A percentile compares a stretch with the other conserved stretches of the same genome.
These are phyloP conservation scores for Royoungia palumana DNA, from an alignment of 768 basidiomycete species.

Conservation along the genomic window DNA sequence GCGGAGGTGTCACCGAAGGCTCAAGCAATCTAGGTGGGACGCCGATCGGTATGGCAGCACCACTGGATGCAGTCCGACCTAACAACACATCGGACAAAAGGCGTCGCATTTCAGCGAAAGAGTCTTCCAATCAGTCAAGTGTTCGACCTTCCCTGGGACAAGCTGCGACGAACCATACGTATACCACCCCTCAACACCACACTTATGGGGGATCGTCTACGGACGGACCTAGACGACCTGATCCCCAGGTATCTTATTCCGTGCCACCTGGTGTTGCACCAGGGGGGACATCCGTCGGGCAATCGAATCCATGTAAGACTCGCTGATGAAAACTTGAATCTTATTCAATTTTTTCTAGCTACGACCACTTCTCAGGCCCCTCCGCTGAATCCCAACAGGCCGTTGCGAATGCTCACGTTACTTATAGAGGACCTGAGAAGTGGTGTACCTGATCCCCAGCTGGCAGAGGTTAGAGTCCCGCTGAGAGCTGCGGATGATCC, in stretches of 20 bases:
- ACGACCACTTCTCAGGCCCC: constrained; percentile 7
- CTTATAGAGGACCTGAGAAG: constrained; percentile 63
- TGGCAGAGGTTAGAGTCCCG: constrained; percentile 66
- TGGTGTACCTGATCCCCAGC: constrained; percentile 49
- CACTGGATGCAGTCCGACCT: constrained; percentile 3
- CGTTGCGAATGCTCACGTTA: constrained; percentile 57
- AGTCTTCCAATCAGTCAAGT: constrained; percentile 1
- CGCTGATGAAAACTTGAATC: not conserved
- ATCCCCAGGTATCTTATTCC: not conserved
- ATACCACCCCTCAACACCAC: constrained; percentile 8
- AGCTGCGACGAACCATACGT: not conserved
- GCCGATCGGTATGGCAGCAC: not conserved
- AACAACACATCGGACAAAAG: constrained; percentile 15
- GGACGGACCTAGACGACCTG: constrained; percentile 2
- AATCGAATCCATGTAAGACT: constrained; percentile 35
- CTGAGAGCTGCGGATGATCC: constrained; percentile 45
- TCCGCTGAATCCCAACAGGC: constrained; percentile 15
- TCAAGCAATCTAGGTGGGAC: not conserved
- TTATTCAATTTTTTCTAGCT: constrained; percentile 13
- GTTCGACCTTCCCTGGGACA: constrained; percentile 9
- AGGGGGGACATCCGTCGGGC: constrained; percentile 17
- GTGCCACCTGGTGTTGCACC: not conserved
- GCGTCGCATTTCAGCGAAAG: not conserved
- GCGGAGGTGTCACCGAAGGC: constrained; percentile 5
- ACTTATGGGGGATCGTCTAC: not conserved